A percentile compares a stretch with the other conserved stretches of the same genome.
Conservation (phyloP, 140 eudicot species). For the Oenanthe javanica region DNA sequence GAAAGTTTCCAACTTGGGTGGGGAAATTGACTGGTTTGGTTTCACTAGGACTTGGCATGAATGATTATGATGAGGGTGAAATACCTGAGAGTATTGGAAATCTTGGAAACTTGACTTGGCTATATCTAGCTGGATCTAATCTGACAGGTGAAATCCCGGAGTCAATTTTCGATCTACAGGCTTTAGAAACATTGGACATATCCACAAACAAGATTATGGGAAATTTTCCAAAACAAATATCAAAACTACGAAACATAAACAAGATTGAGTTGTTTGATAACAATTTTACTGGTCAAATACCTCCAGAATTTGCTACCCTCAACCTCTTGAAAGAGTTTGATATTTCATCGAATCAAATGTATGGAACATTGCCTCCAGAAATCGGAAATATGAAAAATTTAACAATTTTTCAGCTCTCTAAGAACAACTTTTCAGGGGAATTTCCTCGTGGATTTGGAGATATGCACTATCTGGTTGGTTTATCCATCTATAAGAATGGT, state of each 20-base stretch:
- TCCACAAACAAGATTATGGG: constrained; percentile 57
- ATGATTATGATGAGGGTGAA: constrained; percentile 42
- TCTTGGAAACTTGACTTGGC: constrained; percentile 50
- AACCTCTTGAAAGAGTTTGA: constrained; percentile 66
- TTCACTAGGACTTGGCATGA: constrained; percentile 53
- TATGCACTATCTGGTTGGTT: constrained; percentile 36
- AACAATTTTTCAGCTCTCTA: constrained; percentile 55
- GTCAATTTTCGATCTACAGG: constrained; percentile 44
- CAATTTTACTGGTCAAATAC: constrained; percentile 70
- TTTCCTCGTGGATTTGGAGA: constrained; percentile 78
- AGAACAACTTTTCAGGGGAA: constrained; percentile 72
- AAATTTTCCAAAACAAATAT: constrained; percentile 42
- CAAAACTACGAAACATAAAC: constrained; percentile 39
- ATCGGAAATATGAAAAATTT: constrained; percentile 61
- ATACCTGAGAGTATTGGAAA: constrained; percentile 62
- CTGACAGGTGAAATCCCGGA: constrained; percentile 62
- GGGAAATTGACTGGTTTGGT: constrained; percentile 50
- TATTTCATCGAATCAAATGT: constrained; percentile 59
- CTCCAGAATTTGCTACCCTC: constrained; percentile 50
- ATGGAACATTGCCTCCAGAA: constrained; percentile 58
- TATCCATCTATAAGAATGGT: constrained; percentile 67
- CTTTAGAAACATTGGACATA: constrained; percentile 52
- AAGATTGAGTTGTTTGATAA: constrained; percentile 73
- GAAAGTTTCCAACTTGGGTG: constrained; percentile 65
- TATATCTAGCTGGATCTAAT: constrained; percentile 46